Base-by-base conservation (phyloP, 2,329 filamentous ascomycete genomes). In the Dothideomycetes sp. region DNA sequence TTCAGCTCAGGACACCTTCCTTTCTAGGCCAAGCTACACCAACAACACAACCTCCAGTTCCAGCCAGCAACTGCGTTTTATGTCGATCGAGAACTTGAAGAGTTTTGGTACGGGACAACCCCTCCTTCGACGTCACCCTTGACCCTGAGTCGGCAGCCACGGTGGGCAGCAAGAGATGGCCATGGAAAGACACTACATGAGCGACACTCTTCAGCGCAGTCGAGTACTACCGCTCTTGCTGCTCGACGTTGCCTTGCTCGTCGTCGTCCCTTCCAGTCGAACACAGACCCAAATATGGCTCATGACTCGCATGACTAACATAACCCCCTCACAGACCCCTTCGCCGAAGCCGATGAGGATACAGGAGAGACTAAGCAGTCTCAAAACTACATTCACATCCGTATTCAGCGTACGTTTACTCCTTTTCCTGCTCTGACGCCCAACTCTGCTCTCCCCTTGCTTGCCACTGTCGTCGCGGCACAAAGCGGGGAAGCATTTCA, bases 311-410 rank as follows among this genome's bases (percentile, higher is more conserved):
- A 29, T 37, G 34, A 19, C 34, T 40, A 12, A 27, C 22, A 27
- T 7, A 27, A 27, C 22, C 7, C 22, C n/a, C 37, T 38, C 47
- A 55, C 62, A 95, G 91, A 98, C 82, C 91, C 91, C 83, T 98
- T 98, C 86, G 91, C 91, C 82, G 91, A 96, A 85, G 91, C 88
- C 79, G 91, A 95, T 85, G 89, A 95, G 81, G 88, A 94, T 69
- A 87, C 83, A 68, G 88, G 87, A 75, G 84, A 94, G 72, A 82
- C 79, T 65, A 91, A 91, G 72, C 84, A 91, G 75, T 80, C 84
- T 65, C 36, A 32, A 19, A 93, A 94, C 70, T 94, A 95, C 68
- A 94, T 96, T 67, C 91, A 96, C 73, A 96, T 98, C 69, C 88
- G 91, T 70, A 96, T 96, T 65, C 91, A 98, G 67, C 91, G 89